A percentile compares a stretch with the other conserved stretches of the same genome.
These are phyloP conservation scores for Senecio squalidus DNA, from an alignment of 140 eudicot species.

Conservation along the genomic window DNA sequence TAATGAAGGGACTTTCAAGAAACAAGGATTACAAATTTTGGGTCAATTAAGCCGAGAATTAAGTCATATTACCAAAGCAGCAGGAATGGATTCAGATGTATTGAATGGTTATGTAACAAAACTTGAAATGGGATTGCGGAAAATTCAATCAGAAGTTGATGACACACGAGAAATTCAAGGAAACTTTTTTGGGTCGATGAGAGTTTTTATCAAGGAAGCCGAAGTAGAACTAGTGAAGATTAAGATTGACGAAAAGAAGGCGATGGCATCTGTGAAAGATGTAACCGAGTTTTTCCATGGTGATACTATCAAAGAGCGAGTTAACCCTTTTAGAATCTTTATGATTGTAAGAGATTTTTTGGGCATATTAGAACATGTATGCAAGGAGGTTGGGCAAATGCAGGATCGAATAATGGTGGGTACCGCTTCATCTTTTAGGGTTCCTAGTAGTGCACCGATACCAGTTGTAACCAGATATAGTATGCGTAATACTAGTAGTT, in stretches of 20 bases:
- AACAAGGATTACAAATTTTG: conserved; percentile 79
- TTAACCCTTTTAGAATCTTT: conserved; percentile 83
- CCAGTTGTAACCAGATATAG: conserved; percentile 68
- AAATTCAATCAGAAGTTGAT: conserved; percentile 45
- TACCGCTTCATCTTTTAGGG: conserved; percentile 70
- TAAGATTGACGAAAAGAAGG: conserved; percentile 60
- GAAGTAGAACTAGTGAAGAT: conserved; percentile 49
- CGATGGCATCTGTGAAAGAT: conserved; percentile 61
- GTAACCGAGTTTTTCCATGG: conserved; percentile 92
- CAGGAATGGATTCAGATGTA: conserved; percentile 91
- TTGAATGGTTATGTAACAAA: conserved; percentile 62
- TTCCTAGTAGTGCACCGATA: conserved; percentile 54
- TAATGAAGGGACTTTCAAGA: conserved; percentile 65
- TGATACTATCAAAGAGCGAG: conserved; percentile 78
- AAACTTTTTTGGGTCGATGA: conserved; percentile 58
- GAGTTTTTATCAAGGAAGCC: conserved; percentile 62
- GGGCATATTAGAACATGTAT: conserved; percentile 67
- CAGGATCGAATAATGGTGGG: conserved; percentile 78
- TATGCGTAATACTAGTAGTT: conserved; percentile 28
- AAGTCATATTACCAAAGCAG: conserved; percentile 68
- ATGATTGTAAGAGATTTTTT: conserved; percentile 78
- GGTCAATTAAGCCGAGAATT: conserved; percentile 67
- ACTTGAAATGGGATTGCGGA: conserved; percentile 74
- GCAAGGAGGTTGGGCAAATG: conserved; percentile 93
- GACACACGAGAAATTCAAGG: conserved; percentile 49